phyloP scores from a whole-genome alignment of 2,329 filamentous ascomycete species.

The Intubia oerlemansii region DNA sequence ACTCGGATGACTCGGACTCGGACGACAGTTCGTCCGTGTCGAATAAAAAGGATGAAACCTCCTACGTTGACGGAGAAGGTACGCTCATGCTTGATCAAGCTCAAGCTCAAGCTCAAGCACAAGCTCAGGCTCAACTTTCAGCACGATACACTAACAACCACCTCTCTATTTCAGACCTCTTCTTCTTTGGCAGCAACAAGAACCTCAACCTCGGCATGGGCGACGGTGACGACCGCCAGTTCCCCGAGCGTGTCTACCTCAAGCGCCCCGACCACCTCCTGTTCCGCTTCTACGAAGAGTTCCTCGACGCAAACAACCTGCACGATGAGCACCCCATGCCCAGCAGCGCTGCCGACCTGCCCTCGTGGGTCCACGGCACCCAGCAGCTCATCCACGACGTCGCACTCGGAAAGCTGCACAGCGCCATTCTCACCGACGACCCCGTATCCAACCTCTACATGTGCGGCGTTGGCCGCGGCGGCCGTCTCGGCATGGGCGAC shows the following conservation, averaged over 20 bases:
- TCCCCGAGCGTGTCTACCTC: constrained; percentile 63
- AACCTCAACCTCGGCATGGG: constrained; percentile 83
- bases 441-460: constrained; percentile 80
- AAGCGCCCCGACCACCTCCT: constrained; percentile 60
- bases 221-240: constrained; percentile 90
- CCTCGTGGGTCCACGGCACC: constrained; percentile 47
- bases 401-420: constrained; percentile 78
- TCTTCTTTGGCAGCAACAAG: constrained; percentile 89
- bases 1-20: neutral
- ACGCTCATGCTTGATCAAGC: no score
- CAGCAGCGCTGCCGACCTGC: constrained; percentile 32
- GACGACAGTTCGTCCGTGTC: neutral
- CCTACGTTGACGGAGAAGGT: neutral
- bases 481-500: constrained; percentile 71
- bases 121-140: no score
- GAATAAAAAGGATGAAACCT: no score
- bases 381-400: constrained; percentile 64
- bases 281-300: constrained; percentile 49
- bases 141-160: no score
- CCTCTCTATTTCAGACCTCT: constrained; percentile 53
- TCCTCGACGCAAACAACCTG: constrained; percentile 22
- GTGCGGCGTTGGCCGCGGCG: constrained; percentile 79
- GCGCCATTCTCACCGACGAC: constrained; percentile 70
- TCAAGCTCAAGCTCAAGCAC: no score
- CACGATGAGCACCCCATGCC: neutral